Evolutionary conservation across 495 filamentous ascomycete species (phyloP).

Genomic region (Aspergillus homomorphus): DNA sequence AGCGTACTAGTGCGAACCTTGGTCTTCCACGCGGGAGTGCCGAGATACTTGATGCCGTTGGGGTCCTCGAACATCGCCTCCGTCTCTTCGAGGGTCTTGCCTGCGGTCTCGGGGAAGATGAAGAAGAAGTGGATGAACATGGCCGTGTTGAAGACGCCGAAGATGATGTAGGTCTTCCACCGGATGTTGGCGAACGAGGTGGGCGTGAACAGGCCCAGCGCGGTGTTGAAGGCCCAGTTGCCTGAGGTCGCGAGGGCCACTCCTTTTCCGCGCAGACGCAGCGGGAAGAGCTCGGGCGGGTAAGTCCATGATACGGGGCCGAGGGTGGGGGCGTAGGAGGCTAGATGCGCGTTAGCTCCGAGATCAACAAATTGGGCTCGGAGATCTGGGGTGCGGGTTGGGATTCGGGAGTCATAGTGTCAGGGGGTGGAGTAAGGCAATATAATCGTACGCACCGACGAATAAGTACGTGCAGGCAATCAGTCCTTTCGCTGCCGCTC

Average conservation of each 20-base stretch:
- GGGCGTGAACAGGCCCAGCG: conserved; percentile 66
- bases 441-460: conserved; percentile 45
- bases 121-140: conserved; percentile 64
- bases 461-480: conserved; percentile 68
- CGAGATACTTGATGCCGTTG: not conserved
- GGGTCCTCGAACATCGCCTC: conserved; percentile 35
- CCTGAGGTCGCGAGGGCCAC: conserved; percentile 64
- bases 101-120: conserved; percentile 68
- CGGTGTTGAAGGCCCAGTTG: conserved; percentile 80
- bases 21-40: not conserved
- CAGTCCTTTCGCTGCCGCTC: conserved; percentile 48
- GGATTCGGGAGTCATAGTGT: not conserved
- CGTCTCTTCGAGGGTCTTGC: conserved; percentile 71
- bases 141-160: conserved; percentile 64
- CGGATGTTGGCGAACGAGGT: conserved; percentile 69
- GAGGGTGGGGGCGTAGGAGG: conserved; percentile 48
- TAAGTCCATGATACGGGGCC: conserved; percentile 65
- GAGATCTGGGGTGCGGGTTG: too few species aligned
- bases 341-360: too few species aligned
- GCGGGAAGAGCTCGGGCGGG: conserved; percentile 64
- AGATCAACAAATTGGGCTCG: too few species aligned
- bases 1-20: not conserved
- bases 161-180: conserved; percentile 73
- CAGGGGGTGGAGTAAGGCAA: not conserved
- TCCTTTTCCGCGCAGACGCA: conserved; percentile 59